Base-by-base conservation (phyloP, 1,284 basidiomycete species). In the Cystobasidium pallidum region DNA sequence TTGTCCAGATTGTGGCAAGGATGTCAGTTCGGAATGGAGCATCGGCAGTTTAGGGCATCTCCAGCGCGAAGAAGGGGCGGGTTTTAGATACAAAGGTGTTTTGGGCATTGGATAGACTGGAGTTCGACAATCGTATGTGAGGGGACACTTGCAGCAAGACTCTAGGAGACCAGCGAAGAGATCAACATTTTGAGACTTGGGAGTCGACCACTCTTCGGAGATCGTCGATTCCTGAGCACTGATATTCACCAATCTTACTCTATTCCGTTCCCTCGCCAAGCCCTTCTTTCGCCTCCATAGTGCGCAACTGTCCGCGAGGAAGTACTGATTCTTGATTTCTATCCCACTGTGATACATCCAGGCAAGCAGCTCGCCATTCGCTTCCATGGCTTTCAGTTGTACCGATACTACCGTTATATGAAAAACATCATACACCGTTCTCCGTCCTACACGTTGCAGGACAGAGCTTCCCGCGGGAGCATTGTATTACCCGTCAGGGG, bases 111-210 rank as follows among this genome's bases (percentile, higher is more conserved):
- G 49, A 51, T 24, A 51, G 49, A n/a, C 49, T 51, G 49, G 49
- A n/a, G 6, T 51, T 51, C 49, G 2, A 15, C 10, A 15, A 26
- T 4, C 4, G 17, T 26, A 17, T 45, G 43, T 51, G 49, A 15
- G 3, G n/a, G 21, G 15, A 10, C 26, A 24, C 21, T 51, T 51
- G 49, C 49, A 51, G 49, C 49, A 28, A 51, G 49, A 51, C 17
- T 11, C 26, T 26, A 51, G n/a, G 24, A 17, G 21, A 51, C 26
- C 49, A 64, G 43, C 45, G 49, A 51, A 49, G 58, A 61, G 58
- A 61, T 43, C 58, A 61, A 61, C 24, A n/a, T 17, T 61, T 32
- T 45, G 58, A 61, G 58, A 45, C 43, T 24, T 61, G 58, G 36
- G 13, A 32, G 15, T 24, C n/a, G 39, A 11, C 26, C 26, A 15